Evolutionary conservation across 768 basidiomycete genomes (phyloP).

Genomic region (Lanmaoa pseudosensibilis): DNA sequence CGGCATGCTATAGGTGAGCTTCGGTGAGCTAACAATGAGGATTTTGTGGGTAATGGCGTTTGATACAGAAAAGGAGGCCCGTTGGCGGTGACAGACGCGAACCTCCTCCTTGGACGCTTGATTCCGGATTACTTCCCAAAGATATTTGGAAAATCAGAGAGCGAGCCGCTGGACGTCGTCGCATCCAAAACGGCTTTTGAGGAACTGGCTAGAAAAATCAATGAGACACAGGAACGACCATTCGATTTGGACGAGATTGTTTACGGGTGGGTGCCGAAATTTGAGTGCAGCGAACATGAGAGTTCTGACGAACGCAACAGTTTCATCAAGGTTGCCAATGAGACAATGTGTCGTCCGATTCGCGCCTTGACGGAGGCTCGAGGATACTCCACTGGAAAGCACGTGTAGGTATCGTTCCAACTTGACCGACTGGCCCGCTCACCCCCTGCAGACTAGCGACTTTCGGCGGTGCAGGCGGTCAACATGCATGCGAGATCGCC

Average conservation of each 20-base stretch:
- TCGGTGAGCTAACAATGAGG: background rate
- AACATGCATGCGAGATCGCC: conserved; percentile 93
- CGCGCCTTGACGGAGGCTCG: conserved; percentile 87
- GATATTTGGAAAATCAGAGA: conserved; percentile 89
- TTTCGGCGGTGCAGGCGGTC: conserved; percentile 89
- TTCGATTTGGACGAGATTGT: conserved; percentile 81
- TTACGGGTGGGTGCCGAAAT: conserved; percentile 60
- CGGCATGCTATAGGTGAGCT: conserved; percentile 80
- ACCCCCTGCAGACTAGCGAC: conserved; percentile 60
- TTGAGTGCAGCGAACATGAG: too few species aligned
- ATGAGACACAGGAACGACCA: conserved; percentile 56
- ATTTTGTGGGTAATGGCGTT: background rate
- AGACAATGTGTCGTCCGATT: conserved; percentile 95
- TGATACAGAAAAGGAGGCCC: conserved; percentile 79
- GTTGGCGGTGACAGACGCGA: conserved; percentile 90
- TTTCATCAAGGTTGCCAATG: conserved; percentile 95
- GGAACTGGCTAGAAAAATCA: conserved; percentile 66
- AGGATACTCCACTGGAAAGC: conserved; percentile 79
- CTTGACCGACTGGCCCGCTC: background rate
- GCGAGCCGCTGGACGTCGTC: conserved; percentile 76
- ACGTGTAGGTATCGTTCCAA: conserved; percentile 43
- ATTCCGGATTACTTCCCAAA: conserved; percentile 92
- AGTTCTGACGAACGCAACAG: conserved; percentile 37
- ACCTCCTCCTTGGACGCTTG: conserved; percentile 84
- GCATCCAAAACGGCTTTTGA: conserved; percentile 72